These are phyloP conservation scores for Silene coronaria DNA, from an alignment of 179 eudicot genomes.

Conservation along the genomic window DNA sequence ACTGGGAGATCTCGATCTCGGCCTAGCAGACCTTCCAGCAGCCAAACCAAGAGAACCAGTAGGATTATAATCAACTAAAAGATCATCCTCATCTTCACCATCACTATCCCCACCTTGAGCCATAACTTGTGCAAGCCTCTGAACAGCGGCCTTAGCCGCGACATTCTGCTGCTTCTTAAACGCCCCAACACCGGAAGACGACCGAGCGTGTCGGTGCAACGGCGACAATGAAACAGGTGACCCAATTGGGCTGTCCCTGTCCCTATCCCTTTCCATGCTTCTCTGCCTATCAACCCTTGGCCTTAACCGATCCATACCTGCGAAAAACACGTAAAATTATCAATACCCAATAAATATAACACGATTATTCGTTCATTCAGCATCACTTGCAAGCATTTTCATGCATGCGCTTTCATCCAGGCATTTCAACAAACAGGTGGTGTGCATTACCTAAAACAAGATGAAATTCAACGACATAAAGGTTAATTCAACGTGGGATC, in stretches of 20 bases:
- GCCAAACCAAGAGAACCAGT: slow-evolving; percentile 56
- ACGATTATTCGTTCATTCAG: not conserved
- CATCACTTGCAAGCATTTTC: not conserved
- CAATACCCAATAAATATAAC: slow-evolving; percentile 15
- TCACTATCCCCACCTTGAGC: slow-evolving; percentile 51
- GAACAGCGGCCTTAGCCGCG: slow-evolving; percentile 78
- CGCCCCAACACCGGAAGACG: slow-evolving; percentile 35
- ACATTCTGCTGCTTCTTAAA: slow-evolving; percentile 54
- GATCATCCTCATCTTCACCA: slow-evolving; percentile 74
- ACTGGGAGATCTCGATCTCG: slow-evolving; percentile 45
- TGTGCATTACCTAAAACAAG: slow-evolving; percentile 21
- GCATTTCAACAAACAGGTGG: slow-evolving; percentile 26
- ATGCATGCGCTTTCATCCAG: not conserved
- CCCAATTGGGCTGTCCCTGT: slow-evolving; percentile 31
- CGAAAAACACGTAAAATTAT: slow-evolving; percentile 7
- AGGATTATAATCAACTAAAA: slow-evolving; percentile 44
- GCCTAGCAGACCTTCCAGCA: slow-evolving; percentile 52
- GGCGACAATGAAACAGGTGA: slow-evolving; percentile 38
- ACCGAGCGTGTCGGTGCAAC: slow-evolving; percentile 50
- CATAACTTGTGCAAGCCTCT: slow-evolving; percentile 82
- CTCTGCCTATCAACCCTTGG: slow-evolving; percentile 37
- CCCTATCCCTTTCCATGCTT: slow-evolving; percentile 33
- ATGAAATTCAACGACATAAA: not conserved
- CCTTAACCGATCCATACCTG: slow-evolving; percentile 46
- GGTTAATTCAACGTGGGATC: slow-evolving; percentile 5